phyloP scores from a whole-genome alignment of 2,329 filamentous ascomycete genomes.

The Tolypocladium nubicola region DNA sequence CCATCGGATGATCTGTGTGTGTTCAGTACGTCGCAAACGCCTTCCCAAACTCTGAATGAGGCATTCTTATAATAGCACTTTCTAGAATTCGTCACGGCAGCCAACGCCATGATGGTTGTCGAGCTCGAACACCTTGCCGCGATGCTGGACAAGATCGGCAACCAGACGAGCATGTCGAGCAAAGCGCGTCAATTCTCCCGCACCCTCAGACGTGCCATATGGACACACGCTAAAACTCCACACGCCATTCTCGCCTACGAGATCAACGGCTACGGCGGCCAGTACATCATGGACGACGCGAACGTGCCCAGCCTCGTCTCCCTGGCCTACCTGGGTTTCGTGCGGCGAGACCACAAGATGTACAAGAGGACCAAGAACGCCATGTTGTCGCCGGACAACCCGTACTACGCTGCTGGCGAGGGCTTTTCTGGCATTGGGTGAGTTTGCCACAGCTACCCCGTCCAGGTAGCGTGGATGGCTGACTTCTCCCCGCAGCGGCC shows the following conservation, averaged over 20 bases:
- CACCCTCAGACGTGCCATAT: slow-evolving; percentile 60
- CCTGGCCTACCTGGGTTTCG: slow-evolving; percentile 53
- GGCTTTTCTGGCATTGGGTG: slow-evolving; percentile 15
- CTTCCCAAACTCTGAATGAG: not conserved
- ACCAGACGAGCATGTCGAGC: slow-evolving; percentile 52
- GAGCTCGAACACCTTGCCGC: slow-evolving; percentile 48
- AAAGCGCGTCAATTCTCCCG: slow-evolving; percentile 30
- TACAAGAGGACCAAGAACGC: slow-evolving; percentile 75
- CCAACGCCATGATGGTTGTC: slow-evolving; percentile 29
- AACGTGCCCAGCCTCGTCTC: slow-evolving; percentile 59
- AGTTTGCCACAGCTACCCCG: not conserved
- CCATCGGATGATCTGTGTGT: slow-evolving; percentile 78
- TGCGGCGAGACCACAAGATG: slow-evolving; percentile 45
- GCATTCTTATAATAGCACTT: not conserved
- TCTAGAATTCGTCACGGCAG: slow-evolving; percentile 33
- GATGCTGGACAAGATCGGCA: slow-evolving; percentile 57
- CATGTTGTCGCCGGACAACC: slow-evolving; percentile 65
- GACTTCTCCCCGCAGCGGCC: slow-evolving; percentile 32
- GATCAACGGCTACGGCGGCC: slow-evolving; percentile 62
- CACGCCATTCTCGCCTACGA: slow-evolving; percentile 63
- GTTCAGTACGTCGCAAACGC: slow-evolving; percentile 26
- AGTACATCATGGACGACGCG: slow-evolving; percentile 60
- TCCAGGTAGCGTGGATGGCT: not conserved
- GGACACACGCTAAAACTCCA: slow-evolving; percentile 34
- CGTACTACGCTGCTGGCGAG: slow-evolving; percentile 47